Conservation (phyloP, 2,329 filamentous ascomycete genomes). For the Aspergillus cejpii region DNA sequence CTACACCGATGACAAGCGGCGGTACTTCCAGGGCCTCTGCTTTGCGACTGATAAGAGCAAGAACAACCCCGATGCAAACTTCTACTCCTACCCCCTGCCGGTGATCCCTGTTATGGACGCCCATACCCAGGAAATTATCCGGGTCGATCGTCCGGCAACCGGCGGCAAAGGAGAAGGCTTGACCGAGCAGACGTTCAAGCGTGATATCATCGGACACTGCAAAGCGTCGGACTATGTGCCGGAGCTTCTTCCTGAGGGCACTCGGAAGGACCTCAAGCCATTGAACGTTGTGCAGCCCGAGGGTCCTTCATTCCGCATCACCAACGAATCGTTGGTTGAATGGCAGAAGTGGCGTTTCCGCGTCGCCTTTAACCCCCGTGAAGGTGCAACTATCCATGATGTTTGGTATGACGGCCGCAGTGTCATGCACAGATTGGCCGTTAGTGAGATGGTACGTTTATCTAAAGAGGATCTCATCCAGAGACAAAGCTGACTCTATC, state of each 20-base stretch:
- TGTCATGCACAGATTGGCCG: constrained; percentile 59
- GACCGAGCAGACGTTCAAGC: constrained; percentile 34
- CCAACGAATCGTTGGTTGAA: constrained; percentile 37
- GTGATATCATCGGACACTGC: constrained; percentile 49
- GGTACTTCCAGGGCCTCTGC: constrained; percentile 50
- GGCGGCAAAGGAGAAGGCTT: constrained; percentile 48
- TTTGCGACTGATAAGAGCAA: constrained; percentile 42
- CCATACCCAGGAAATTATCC: constrained; percentile 49
- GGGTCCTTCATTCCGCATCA: constrained; percentile 56
- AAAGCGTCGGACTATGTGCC: constrained; percentile 47
- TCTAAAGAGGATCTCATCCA: neutral
- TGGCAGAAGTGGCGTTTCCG: constrained; percentile 67
- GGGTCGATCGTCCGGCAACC: constrained; percentile 53
- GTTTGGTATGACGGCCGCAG: constrained; percentile 60
- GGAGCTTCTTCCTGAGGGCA: constrained; percentile 42
- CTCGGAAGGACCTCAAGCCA: constrained; percentile 55
- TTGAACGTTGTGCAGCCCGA: constrained; percentile 66
- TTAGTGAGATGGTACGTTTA: constrained; percentile 58
- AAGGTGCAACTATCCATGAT: constrained; percentile 65
- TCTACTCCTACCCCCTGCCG: constrained; percentile 55
- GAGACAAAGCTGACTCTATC: neutral
- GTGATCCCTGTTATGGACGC: constrained; percentile 52
- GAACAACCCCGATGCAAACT: constrained; percentile 52
- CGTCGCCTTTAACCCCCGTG: constrained; percentile 52
- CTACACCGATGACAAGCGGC: constrained; percentile 40